These are phyloP conservation scores for Lasiosphaeris hirsuta DNA, from an alignment of 495 filamentous ascomycete species.

Conservation along the genomic window DNA sequence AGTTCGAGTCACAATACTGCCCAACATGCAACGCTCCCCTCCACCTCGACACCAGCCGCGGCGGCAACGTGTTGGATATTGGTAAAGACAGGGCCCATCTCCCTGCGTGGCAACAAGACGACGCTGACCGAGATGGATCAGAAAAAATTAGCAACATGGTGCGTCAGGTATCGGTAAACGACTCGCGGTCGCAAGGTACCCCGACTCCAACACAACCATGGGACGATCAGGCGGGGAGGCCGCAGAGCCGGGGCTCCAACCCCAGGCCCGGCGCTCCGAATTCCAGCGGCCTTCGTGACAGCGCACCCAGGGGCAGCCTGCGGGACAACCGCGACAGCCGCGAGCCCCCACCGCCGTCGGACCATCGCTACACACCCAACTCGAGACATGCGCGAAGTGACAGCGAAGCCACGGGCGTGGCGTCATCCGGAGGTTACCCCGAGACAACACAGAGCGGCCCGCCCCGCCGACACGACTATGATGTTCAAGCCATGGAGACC, in stretches of 20 bases:
- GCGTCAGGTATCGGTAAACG: constrained; percentile 71
- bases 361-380: constrained; percentile 55
- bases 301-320: constrained; percentile 31
- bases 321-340: constrained; percentile 53
- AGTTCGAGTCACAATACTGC: constrained; percentile 92
- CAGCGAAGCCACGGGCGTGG: constrained; percentile 65
- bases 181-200: constrained; percentile 52
- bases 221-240: constrained; percentile 47
- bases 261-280: constrained; percentile 31
- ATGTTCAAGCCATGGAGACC: constrained; percentile 94
- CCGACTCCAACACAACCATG: constrained; percentile 48
- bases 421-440: constrained; percentile 72
- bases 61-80: constrained; percentile 90
- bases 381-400: constrained; percentile 71
- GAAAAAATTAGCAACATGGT: constrained; percentile 96
- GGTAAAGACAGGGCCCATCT: constrained; percentile 49
- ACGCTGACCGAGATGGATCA: constrained; percentile 36
- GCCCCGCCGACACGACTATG: constrained; percentile 82
- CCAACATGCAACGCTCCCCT: constrained; percentile 92
- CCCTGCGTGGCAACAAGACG: not conserved
- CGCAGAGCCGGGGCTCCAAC: constrained; percentile 49
- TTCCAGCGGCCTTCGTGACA: constrained; percentile 19
- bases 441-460: constrained; percentile 59
- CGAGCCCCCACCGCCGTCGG: constrained; percentile 48
- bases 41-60: constrained; percentile 89